These are phyloP conservation scores for Leptoxyphium fumago DNA, from an alignment of 2,329 filamentous ascomycete species.

Conservation along the genomic window DNA sequence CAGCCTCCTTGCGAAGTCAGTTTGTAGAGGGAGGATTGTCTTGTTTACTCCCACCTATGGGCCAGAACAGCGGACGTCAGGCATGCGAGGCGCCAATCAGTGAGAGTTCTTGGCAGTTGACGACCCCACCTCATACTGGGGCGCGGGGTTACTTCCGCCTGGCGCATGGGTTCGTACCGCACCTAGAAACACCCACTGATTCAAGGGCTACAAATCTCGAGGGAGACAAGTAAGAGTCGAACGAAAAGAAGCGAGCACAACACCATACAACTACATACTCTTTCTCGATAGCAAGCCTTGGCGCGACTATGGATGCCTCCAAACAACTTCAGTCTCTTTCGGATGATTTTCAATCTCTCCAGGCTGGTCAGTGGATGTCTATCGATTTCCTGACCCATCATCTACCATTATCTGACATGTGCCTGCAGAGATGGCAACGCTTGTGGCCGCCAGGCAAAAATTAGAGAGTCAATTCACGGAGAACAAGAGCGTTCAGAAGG, in stretches of 20 bases:
- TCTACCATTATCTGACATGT: not conserved
- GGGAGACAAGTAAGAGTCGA: not conserved
- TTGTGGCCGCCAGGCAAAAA: slow-evolving; percentile 70
- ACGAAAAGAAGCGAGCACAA: not conserved
- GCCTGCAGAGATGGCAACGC: slow-evolving; percentile 53
- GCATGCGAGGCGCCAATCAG: too few species aligned
- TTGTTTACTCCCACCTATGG: too few species aligned
- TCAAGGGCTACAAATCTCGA: too few species aligned
- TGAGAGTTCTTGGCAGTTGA: too few species aligned
- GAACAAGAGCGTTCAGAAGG: slow-evolving; percentile 75
- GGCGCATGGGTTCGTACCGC: too few species aligned
- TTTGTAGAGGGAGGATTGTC: too few species aligned
- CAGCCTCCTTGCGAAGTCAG: too few species aligned
- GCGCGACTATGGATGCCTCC: slow-evolving; percentile 40
- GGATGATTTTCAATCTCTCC: slow-evolving; percentile 75
- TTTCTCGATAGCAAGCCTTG: not conserved
- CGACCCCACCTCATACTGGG: too few species aligned
- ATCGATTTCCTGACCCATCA: not conserved
- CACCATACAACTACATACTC: not conserved
- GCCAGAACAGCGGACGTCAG: too few species aligned
- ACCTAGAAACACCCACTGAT: too few species aligned
- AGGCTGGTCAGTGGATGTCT: slow-evolving; percentile 48
- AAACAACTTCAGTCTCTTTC: slow-evolving; percentile 67
- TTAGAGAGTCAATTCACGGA: slow-evolving; percentile 90
- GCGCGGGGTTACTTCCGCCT: too few species aligned